phyloP scores from a whole-genome alignment of 1,284 basidiomycete species.

The Bondarzewia mesenterica region DNA sequence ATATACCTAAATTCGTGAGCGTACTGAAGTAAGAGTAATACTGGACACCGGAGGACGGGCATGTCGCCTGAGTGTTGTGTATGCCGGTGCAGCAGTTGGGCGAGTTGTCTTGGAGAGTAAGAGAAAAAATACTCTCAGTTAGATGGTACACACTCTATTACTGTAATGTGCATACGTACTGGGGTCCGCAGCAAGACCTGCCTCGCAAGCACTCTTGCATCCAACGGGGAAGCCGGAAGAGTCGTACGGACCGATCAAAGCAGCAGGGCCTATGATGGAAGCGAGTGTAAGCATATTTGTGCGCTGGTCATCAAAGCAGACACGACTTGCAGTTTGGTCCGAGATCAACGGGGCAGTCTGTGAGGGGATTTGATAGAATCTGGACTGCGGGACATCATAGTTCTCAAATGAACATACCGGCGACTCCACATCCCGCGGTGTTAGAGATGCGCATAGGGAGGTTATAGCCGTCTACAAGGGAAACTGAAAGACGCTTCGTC shows the following conservation, averaged over 20 bases:
- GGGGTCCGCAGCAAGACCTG: conserved; percentile 39
- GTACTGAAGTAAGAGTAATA: conserved; percentile 40
- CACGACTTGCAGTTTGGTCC: conserved; percentile 31
- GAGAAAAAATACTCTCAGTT: background rate
- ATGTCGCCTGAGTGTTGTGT: conserved; percentile 31
- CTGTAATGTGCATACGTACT: background rate
- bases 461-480: conserved; percentile 33
- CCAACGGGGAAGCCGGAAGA: conserved; percentile 43
- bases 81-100: conserved; percentile 37
- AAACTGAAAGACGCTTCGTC: conserved; percentile 6
- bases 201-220: conserved; percentile 51
- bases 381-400: too few relatives aligned
- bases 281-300: conserved; percentile 9
- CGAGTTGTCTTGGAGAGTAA: conserved; percentile 21
- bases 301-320: conserved; percentile 21
- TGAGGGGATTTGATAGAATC: too few relatives aligned
- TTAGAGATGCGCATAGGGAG: conserved; percentile 48
- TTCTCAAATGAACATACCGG: too few relatives aligned
- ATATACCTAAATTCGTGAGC: too few relatives aligned
- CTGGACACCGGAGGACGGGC: conserved; percentile 31
- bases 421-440: conserved; percentile 39
- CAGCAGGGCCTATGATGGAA: conserved; percentile 33
- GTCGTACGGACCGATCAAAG: conserved; percentile 45
- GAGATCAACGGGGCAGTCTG: conserved; percentile 43
- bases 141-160: too few relatives aligned